A percentile compares a stretch with the other conserved stretches of the same genome.
phyloP scores from a whole-genome alignment of 306 rosid genomes.

The Sechiopsis laciniata region DNA sequence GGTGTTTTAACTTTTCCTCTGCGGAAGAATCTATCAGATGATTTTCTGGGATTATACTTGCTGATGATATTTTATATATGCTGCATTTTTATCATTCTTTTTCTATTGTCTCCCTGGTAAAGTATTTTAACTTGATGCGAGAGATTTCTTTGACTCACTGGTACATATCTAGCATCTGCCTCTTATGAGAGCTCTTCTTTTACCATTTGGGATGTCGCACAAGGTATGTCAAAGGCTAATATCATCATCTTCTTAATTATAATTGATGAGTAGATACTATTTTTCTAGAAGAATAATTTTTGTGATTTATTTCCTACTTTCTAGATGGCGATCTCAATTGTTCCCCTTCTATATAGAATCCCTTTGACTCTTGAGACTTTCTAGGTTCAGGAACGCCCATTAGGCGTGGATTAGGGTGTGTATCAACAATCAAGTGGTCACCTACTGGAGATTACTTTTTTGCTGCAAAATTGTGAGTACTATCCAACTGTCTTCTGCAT shows the following conservation, averaged over 20 bases:
- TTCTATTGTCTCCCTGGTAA: not conserved
- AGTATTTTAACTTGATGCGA: not conserved
- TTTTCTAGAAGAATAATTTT: conserved; percentile 7
- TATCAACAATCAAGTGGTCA: conserved; percentile 88
- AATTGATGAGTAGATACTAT: not conserved
- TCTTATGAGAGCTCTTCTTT: conserved; percentile 80
- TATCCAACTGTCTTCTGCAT: conserved; percentile 11
- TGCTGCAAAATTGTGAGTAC: conserved; percentile 69
- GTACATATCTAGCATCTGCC: conserved; percentile 80
- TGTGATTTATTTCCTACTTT: not conserved
- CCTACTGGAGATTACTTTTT: conserved; percentile 95
- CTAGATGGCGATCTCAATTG: not conserved
- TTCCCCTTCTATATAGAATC: not conserved
- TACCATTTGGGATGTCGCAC: conserved; percentile 92
- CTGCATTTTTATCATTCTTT: not conserved
- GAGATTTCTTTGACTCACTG: conserved; percentile 48
- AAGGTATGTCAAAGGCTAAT: conserved; percentile 43
- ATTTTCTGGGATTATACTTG: conserved; percentile 10
- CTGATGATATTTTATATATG: not conserved
- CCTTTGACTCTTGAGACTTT: conserved; percentile 24
- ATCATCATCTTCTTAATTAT: conserved; percentile 8
- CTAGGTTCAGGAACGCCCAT: conserved; percentile 82
- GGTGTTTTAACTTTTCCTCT: not conserved
- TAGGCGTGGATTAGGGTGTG: conserved; percentile 88
- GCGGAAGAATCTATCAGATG: not conserved